Conservation (phyloP, 1,284 basidiomycete species). For the Cutaneotrichosporon sp. region DNA sequence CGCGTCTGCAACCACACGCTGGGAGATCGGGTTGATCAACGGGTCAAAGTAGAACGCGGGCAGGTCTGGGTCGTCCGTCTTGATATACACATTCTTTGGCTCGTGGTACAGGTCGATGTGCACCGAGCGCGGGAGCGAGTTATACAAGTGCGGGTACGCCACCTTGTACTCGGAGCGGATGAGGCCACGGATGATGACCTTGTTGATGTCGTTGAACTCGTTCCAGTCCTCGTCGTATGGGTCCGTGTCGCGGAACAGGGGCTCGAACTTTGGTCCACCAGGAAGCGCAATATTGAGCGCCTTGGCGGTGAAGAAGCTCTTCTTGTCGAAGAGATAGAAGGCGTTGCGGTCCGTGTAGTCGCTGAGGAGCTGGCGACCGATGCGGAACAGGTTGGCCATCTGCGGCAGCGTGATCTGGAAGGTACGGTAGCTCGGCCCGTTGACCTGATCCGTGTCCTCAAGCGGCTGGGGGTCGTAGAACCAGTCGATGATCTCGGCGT, state of each 20-base stretch:
- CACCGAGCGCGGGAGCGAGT: conserved; percentile 94
- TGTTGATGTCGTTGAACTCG: conserved; percentile 99
- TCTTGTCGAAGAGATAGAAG: conserved; percentile 94
- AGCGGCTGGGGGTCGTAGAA: conserved; percentile 98
- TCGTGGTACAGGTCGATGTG: conserved; percentile 88
- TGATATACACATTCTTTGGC: conserved; percentile 97
- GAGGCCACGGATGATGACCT: conserved; percentile 98
- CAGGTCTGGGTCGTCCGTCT: conserved; percentile 96
- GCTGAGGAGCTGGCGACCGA: conserved; percentile 87
- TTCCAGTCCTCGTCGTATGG: conserved; percentile 99
- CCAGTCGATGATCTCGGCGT: conserved; percentile 93
- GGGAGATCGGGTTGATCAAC: conserved; percentile 92
- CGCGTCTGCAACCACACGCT: conserved; percentile 78
- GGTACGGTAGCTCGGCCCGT: conserved; percentile 88
- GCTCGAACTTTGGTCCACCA: conserved; percentile 97
- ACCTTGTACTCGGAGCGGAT: conserved; percentile 99
- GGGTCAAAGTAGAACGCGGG: conserved; percentile 99
- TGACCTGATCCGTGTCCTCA: conserved; percentile 80
- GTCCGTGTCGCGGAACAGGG: conserved; percentile 86
- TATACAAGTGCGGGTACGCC: conserved; percentile 98
- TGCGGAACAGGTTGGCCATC: conserved; percentile 94
- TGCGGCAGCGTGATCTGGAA: conserved; percentile 90
- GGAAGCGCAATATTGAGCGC: conserved; percentile 98
- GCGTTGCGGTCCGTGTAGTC: conserved; percentile 88
- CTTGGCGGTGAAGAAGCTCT: conserved; percentile 97